Base-by-base conservation (phyloP, 768 basidiomycete genomes). In the Lactifluus subvellereus region DNA sequence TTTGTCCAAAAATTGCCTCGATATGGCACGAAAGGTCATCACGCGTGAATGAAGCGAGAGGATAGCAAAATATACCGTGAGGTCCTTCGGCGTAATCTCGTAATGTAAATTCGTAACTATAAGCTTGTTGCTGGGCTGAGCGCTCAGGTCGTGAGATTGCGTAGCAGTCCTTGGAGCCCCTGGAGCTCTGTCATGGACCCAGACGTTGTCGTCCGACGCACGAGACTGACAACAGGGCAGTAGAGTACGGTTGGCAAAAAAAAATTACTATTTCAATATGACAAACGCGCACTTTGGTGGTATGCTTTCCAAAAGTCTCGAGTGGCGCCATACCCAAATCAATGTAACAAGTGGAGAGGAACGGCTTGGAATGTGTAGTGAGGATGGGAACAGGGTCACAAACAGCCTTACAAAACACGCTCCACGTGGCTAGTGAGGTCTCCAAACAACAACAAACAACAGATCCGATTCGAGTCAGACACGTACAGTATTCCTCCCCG, bases 61-160 rank as follows among this genome's bases (percentile, higher is more conserved):
- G 66, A 66, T 5, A 37, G 51, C 11, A 60, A 37, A 54, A 33
- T 91, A 71, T 68, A 96, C 94, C 76, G 80, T 87, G 54, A 96
- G 80, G 77, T 96, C 94, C 79, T 88, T 87, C 71, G 89, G 83
- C 59, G 87, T 89, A 48, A 97, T 84, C 70, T 96, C 94, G 68
- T 96, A 97, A 77, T 97, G 94, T 67, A 97, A 70, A 73, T 93
- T 93, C 70, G 89, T 85, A 68, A 96, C 88, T 66, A 89, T 73
- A 67, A 95, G 83, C 71, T 85, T 67, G 54, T 37, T 67, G 64
- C 40, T 61, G 45, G 48, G 50, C 20, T 51, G 16, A 5, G 62
- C 27, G 6, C 22, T 53, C 1, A 30, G 18, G 6, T 48, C 48
- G 43, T 33, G 22, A 18, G 22, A n/a, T 54, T 47, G 52, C 14